phyloP scores from a whole-genome alignment of 192 early-diverging fungal genomes.

The Podila epicladia region DNA sequence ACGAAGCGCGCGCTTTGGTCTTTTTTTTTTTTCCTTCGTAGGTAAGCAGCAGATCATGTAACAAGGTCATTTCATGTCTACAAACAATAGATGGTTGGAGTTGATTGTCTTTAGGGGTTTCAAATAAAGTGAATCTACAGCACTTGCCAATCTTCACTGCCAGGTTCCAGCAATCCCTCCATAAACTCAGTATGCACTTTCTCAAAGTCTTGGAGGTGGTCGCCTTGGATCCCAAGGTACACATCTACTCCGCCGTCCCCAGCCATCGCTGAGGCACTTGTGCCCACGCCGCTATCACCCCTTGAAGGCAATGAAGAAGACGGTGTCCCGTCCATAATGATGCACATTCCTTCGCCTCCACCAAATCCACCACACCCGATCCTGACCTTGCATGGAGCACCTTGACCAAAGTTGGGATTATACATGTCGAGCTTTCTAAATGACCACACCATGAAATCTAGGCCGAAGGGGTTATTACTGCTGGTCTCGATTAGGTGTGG shows the following conservation, averaged over 20 bases:
- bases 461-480: slow-evolving; percentile 41
- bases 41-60: neutral
- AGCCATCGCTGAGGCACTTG: neutral
- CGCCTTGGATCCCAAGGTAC: slow-evolving; percentile 38
- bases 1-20: neutral
- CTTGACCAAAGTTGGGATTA: slow-evolving; percentile 35
- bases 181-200: slow-evolving; percentile 46
- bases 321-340: slow-evolving; percentile 37
- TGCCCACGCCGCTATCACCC: neutral
- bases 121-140: neutral
- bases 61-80: neutral
- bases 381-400: slow-evolving; percentile 25
- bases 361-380: slow-evolving; percentile 44
- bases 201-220: slow-evolving; percentile 43
- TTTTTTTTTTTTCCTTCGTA: neutral
- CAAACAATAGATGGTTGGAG: too few species aligned
- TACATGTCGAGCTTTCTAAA: slow-evolving; percentile 45
- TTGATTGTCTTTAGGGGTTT: too few species aligned
- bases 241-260: slow-evolving; percentile 32
- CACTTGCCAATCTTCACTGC: slow-evolving; percentile 1
- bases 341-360: slow-evolving; percentile 48
- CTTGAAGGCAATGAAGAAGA: neutral
- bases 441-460: slow-evolving; percentile 50
- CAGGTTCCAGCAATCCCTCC: slow-evolving; percentile 29
- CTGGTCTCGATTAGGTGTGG: slow-evolving; percentile 41